A percentile compares a stretch with the other conserved stretches of the same genome.
Conservation (phyloP, 2,329 filamentous ascomycete species). For the Davidsoniella virescens region DNA sequence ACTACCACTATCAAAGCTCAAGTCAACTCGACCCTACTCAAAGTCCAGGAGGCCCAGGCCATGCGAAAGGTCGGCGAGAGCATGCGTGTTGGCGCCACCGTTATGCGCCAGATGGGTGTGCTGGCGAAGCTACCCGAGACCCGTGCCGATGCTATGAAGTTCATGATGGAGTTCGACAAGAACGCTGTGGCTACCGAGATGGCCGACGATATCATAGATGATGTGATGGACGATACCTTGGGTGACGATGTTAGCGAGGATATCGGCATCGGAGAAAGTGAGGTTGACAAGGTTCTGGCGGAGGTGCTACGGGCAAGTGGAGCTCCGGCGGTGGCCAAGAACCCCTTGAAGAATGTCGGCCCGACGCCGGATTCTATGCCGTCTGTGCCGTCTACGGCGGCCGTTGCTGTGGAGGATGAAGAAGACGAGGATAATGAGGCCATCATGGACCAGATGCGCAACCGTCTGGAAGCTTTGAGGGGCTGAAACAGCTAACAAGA, state of each 20-base stretch:
- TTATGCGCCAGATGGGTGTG: conserved; percentile 93
- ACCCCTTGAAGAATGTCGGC: conserved; percentile 38
- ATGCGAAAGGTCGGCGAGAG: conserved; percentile 91
- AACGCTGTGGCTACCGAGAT: conserved; percentile 97
- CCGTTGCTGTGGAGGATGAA: conserved; percentile 41
- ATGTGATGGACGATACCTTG: conserved; percentile 52
- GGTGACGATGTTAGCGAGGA: conserved; percentile 30
- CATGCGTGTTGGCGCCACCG: conserved; percentile 68
- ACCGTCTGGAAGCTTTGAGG: conserved; percentile 75
- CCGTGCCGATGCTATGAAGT: conserved; percentile 78
- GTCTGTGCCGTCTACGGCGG: conserved; percentile 32
- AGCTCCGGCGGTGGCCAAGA: conserved; percentile 34
- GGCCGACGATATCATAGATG: conserved; percentile 73
- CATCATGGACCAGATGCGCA: conserved; percentile 87
- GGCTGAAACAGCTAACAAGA: conserved; percentile 36
- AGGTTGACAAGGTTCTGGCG: conserved; percentile 84
- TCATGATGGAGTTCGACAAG: conserved; percentile 76
- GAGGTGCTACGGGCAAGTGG: conserved; percentile 77
- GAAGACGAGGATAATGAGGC: conserved; percentile 78
- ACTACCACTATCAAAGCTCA: conserved; percentile 82
- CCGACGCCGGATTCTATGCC: conserved; percentile 36
- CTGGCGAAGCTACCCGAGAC: conserved; percentile 65
- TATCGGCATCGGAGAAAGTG: conserved; percentile 43
- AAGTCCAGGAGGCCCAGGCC: conserved; percentile 91
- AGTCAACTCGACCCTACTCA: conserved; percentile 85